Evolutionary conservation across 192 early-diverging fungal genomes (phyloP).

Genomic region (Coemansia javaensis): DNA sequence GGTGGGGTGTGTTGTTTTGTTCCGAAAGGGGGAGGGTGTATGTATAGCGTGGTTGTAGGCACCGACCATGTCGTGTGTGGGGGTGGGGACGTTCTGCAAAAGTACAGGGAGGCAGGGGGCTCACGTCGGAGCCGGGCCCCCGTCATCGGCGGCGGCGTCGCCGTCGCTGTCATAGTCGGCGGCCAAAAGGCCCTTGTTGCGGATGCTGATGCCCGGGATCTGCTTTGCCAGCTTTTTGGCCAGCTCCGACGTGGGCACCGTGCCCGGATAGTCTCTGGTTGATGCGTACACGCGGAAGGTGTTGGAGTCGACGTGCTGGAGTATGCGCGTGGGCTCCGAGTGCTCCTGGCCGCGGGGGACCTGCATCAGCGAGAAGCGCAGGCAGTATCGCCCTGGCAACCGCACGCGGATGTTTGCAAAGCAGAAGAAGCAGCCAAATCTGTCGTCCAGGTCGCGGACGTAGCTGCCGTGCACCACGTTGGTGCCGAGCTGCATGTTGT

Average conservation of each 20-base stretch:
- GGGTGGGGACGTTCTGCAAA: too few relatives aligned
- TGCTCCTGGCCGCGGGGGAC: constrained; percentile 5
- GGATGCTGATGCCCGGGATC: constrained; percentile 30
- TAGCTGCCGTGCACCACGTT: constrained; percentile 13
- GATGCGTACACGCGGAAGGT: constrained; percentile 27
- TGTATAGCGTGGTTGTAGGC: too few relatives aligned
- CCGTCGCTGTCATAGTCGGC: constrained; percentile 15
- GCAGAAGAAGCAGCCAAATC: constrained; percentile 20
- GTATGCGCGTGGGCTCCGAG: constrained; percentile 2
- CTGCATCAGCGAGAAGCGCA: constrained; percentile 32
- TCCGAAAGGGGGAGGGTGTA: too few relatives aligned
- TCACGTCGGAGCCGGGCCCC: too few relatives aligned
- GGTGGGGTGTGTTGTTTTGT: too few relatives aligned
- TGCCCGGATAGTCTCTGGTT: constrained; percentile 42
- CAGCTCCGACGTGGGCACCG: constrained; percentile 27
- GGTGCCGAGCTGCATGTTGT: too few relatives aligned
- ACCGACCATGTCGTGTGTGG: too few relatives aligned
- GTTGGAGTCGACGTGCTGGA: constrained; percentile 13
- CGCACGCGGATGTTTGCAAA: constrained; percentile 35
- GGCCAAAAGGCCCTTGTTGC: constrained; percentile 39
- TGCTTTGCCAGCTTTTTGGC: constrained; percentile 25
- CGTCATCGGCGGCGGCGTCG: too few relatives aligned
- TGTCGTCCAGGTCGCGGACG: constrained; percentile 18
- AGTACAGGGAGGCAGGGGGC: too few relatives aligned
- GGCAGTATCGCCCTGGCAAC: constrained; percentile 17